Percentiles rank a stretch among this genome's conserved stretches.
phyloP scores from a whole-genome alignment of 1,284 basidiomycete genomes.

The Fereydounia khargensis region DNA sequence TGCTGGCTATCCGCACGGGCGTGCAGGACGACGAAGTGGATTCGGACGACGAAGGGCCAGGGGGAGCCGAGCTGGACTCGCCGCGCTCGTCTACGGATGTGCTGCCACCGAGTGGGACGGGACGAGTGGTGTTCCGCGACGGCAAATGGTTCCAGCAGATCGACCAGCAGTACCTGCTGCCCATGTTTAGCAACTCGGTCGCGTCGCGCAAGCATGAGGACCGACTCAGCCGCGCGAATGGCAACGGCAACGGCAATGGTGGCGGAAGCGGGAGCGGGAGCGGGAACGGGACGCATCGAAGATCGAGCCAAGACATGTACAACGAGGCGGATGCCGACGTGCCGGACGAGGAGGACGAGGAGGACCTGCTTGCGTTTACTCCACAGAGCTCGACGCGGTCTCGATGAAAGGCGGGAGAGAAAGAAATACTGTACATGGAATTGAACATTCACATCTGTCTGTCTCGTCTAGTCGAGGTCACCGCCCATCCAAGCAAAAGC shows the following conservation, averaged over 20 bases:
- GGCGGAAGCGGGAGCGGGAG: constrained; percentile 2
- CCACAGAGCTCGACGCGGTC: no score
- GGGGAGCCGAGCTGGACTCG: constrained; percentile 9
- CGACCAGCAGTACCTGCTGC: constrained; percentile 90
- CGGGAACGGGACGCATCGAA: constrained; percentile 7
- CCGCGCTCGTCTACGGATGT: constrained; percentile 6
- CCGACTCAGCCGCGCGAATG: constrained; percentile 7
- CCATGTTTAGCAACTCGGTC: constrained; percentile 79
- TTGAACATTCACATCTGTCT: no score
- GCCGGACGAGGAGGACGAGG: constrained; percentile 27
- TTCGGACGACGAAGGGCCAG: constrained; percentile 42
- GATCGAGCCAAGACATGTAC: constrained; percentile 11
- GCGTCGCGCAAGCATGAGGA: constrained; percentile 58
- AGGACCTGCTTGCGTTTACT: no score
- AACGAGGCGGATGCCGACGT: constrained; percentile 29
- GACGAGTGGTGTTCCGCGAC: constrained; percentile 61
- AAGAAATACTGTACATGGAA: no score
- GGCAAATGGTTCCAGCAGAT: constrained; percentile 92
- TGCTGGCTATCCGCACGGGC: constrained; percentile 91
- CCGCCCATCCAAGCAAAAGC: constrained; percentile 55
- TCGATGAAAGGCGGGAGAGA: no score
- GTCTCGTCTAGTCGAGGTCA: constrained; percentile 31
- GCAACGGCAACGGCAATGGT: not conserved
- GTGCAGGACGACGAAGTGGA: constrained; percentile 77
- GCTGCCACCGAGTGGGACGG: no score